These are phyloP conservation scores for Tylopilus balloui DNA, from an alignment of 768 basidiomycete genomes.

Conservation along the genomic window DNA sequence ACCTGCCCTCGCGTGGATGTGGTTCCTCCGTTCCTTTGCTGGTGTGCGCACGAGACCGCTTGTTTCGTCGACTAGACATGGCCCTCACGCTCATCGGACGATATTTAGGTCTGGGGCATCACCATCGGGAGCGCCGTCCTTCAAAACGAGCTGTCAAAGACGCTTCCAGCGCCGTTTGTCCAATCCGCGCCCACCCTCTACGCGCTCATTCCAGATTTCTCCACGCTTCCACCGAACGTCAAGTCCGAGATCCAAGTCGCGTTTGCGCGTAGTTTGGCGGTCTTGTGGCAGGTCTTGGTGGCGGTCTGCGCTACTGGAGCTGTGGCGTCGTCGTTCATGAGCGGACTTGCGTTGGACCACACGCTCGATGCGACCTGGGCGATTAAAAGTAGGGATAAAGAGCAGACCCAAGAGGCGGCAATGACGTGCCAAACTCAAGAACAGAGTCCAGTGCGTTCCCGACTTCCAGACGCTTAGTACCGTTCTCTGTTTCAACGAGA, in stretches of 20 bases:
- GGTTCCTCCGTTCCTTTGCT: constrained; percentile 31
- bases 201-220: constrained; percentile 29
- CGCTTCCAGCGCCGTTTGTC: constrained; percentile 39
- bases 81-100: background rate
- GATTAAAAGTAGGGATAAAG: background rate
- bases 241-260: constrained; percentile 35
- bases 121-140: constrained; percentile 47
- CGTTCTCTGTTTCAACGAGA: background rate
- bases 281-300: constrained; percentile 42
- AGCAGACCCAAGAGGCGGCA: background rate
- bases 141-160: constrained; percentile 43
- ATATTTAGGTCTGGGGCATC: constrained; percentile 46
- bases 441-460: no score
- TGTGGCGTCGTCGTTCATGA: constrained; percentile 18
- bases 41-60: constrained; percentile 16
- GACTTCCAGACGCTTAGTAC: background rate
- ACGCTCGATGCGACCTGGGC: constrained; percentile 10
- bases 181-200: constrained; percentile 33
- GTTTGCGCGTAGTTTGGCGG: constrained; percentile 37
- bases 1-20: constrained; percentile 36
- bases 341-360: constrained; percentile 5
- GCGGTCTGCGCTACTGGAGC: constrained; percentile 30
- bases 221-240: constrained; percentile 32
- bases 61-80: no score
- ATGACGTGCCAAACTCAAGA: background rate